phyloP scores from a whole-genome alignment of 306 rosid genomes.

The Casuarina glauca region DNA sequence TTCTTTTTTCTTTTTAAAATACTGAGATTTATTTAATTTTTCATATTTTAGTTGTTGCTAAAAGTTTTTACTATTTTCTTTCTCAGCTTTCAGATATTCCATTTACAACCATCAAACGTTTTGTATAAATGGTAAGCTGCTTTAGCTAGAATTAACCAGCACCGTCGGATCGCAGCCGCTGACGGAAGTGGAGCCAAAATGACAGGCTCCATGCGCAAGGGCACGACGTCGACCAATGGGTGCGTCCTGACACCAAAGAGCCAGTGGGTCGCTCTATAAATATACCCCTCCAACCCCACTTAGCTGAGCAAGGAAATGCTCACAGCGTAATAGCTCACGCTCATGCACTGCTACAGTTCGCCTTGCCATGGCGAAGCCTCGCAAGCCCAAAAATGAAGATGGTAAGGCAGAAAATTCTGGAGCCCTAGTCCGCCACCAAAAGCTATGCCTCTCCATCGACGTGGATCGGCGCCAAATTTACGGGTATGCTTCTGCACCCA shows the following conservation, averaged over 20 bases:
- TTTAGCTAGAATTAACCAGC: neutral
- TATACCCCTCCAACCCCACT: neutral
- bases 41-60: no score
- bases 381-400: conserved; percentile 83
- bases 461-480: conserved; percentile 58
- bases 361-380: conserved; percentile 82
- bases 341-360: neutral
- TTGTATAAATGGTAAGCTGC: no score
- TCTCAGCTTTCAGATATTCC: no score
- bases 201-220: neutral
- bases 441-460: conserved; percentile 90
- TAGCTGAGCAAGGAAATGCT: neutral
- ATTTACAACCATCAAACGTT: no score
- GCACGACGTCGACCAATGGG: neutral
- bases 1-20: no score
- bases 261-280: neutral
- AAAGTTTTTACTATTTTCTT: no score
- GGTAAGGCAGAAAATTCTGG: conserved; percentile 78
- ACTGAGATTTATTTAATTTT: no score
- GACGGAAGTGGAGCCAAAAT: neutral
- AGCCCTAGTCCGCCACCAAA: conserved; percentile 84
- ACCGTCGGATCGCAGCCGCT: neutral
- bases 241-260: neutral
- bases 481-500: conserved; percentile 56
- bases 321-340: neutral